These are phyloP conservation scores for Aspergillus kassunensis DNA, from an alignment of 495 filamentous ascomycete genomes.

Conservation along the genomic window DNA sequence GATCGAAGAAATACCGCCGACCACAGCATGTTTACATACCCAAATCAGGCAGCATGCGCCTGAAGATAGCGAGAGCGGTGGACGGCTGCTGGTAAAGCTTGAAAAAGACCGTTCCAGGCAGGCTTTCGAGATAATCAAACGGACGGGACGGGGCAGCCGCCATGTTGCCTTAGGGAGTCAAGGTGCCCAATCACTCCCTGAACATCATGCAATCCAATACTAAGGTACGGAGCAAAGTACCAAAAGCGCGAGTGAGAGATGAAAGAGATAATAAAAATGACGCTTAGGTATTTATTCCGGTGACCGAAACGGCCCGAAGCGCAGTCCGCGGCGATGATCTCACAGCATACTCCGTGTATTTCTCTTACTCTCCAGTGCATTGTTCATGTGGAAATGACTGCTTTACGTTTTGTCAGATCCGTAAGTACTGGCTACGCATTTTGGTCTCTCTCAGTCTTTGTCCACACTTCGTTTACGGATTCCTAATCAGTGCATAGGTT, in stretches of 20 bases:
- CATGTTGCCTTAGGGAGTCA: conserved; percentile 49
- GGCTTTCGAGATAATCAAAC: conserved; percentile 84
- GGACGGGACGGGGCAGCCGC: conserved; percentile 61
- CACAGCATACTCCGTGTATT: conserved; percentile 14
- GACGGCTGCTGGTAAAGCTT: conserved; percentile 94
- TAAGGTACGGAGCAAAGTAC: conserved; percentile 7
- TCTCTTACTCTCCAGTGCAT: neutral
- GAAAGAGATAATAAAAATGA: conserved; percentile 1
- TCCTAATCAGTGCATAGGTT: conserved; percentile 47
- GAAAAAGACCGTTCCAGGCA: conserved; percentile 81
- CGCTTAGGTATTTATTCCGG: conserved; percentile 22
- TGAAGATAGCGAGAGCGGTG: conserved; percentile 90
- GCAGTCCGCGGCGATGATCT: conserved; percentile 35
- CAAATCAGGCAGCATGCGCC: conserved; percentile 91
- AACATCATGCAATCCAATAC: conserved; percentile 30
- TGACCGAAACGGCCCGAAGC: conserved; percentile 27
- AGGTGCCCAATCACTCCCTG: conserved; percentile 29
- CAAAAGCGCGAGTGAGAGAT: conserved; percentile 9
- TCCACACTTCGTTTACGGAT: neutral
- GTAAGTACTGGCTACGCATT: conserved; percentile 33
- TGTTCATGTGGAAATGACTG: conserved; percentile 43
- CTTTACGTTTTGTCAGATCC: conserved; percentile 59
- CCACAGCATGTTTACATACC: conserved; percentile 49
- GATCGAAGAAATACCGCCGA: conserved; percentile 1
- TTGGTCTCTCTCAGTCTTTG: too few relatives aligned